Percentiles rank a stretch among this genome's conserved stretches.
phyloP scores from a whole-genome alignment of 192 early-diverging fungal species.

The Gaertneriomyces semiglobifer region DNA sequence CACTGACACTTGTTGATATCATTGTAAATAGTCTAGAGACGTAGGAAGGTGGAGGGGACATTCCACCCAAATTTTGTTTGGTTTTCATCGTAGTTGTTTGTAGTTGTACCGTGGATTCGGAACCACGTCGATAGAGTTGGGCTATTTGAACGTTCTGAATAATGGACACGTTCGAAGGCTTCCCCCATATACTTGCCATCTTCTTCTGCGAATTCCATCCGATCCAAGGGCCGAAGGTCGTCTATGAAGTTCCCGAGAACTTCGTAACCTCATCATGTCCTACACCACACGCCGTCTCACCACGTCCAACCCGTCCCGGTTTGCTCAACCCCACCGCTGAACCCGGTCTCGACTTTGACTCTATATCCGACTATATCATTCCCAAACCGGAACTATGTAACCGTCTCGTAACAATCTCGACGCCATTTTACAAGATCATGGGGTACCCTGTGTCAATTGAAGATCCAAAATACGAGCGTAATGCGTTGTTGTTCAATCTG shows the following conservation, averaged over 20 bases:
- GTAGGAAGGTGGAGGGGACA: too few relatives aligned
- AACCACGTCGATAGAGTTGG: too few relatives aligned
- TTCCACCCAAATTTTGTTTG: too few relatives aligned
- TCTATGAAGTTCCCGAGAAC: constrained; percentile 74
- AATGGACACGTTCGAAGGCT: constrained; percentile 46
- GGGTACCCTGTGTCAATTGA: constrained; percentile 70
- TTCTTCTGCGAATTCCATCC: constrained; percentile 81
- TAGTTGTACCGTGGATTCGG: too few relatives aligned
- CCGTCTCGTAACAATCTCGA: constrained; percentile 70
- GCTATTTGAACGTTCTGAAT: too few relatives aligned
- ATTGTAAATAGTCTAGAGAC: too few relatives aligned
- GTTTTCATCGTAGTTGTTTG: too few relatives aligned
- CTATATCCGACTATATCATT: constrained; percentile 78
- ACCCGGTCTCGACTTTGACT: constrained; percentile 65
- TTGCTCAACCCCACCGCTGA: neutral
- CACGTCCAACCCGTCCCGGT: neutral
- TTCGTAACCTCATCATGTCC: constrained; percentile 46
- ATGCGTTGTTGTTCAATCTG: constrained; percentile 87
- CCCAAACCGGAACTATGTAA: constrained; percentile 75
- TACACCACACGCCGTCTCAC: neutral
- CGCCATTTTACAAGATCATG: constrained; percentile 67
- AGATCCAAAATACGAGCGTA: constrained; percentile 68
- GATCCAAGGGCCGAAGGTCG: constrained; percentile 69
- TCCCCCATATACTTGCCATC: constrained; percentile 70
- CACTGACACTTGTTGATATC: too few relatives aligned